Conservation (phyloP, 2,329 filamentous ascomycete species). For the Xylaria sp. region DNA sequence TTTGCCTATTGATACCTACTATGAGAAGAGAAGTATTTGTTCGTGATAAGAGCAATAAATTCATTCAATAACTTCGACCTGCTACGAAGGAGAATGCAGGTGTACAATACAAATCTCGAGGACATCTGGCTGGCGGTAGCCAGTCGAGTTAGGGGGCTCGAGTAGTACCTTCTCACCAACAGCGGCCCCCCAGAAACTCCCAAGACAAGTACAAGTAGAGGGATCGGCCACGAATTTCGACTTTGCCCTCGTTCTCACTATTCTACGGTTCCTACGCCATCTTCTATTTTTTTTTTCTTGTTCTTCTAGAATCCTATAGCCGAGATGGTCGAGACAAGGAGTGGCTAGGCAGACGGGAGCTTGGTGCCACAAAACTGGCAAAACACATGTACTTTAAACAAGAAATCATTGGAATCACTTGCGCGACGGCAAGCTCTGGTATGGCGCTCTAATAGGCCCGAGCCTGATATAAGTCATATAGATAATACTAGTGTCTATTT, state of each 20-base stretch:
- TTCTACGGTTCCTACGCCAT: not conserved
- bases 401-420: not conserved
- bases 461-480: slow-evolving; percentile 1
- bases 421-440: slow-evolving; percentile 4
- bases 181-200: not conserved
- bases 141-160: not conserved
- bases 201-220: not conserved
- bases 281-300: not conserved
- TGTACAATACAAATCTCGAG: not conserved
- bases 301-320: not conserved
- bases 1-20: not conserved
- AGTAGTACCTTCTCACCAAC: not conserved
- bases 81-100: not conserved
- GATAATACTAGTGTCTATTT: slow-evolving; percentile 8
- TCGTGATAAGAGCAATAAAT: not conserved
- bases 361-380: too few species aligned
- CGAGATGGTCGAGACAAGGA: not conserved
- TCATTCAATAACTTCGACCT: not conserved
- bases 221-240: not conserved
- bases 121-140: not conserved
- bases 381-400: too few species aligned
- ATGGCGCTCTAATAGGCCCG: slow-evolving; percentile 9
- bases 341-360: not conserved
- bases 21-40: not conserved
- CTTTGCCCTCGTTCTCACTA: not conserved